Evolutionary conservation across 371 early-diverging fungal genomes (phyloP).

Genomic region (Syncephalastrum sp.): DNA sequence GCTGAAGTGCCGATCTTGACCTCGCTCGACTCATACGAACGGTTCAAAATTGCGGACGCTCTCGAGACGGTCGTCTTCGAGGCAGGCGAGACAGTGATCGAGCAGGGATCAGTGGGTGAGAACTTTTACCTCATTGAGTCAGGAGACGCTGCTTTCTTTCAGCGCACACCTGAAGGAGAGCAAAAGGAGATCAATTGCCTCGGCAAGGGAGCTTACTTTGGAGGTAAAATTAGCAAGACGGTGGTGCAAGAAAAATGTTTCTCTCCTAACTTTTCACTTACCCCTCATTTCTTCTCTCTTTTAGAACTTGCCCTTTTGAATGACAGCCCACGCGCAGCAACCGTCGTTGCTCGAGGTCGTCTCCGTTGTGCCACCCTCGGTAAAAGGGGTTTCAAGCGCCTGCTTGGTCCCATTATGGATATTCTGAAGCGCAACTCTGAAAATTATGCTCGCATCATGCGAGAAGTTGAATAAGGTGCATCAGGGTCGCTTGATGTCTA

Average conservation of each 20-base stretch:
- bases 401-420: constrained; percentile 86
- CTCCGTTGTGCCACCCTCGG: constrained; percentile 86
- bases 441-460: constrained; percentile 54
- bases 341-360: constrained; percentile 76
- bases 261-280: background rate
- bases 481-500: too few species aligned
- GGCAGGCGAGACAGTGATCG: constrained; percentile 76
- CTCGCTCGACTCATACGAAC: constrained; percentile 84
- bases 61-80: constrained; percentile 78
- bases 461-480: background rate
- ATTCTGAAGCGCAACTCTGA: constrained; percentile 80
- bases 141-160: constrained; percentile 78
- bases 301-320: constrained; percentile 84
- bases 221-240: constrained; percentile 54
- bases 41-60: constrained; percentile 92
- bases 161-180: constrained; percentile 58
- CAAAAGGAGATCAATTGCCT: constrained; percentile 60
- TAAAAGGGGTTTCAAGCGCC: constrained; percentile 83
- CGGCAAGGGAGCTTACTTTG: constrained; percentile 89
- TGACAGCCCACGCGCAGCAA: constrained; percentile 84
- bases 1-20: constrained; percentile 83
- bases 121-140: constrained; percentile 86
- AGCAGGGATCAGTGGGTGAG: constrained; percentile 83
- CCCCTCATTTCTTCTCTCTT: constrained; percentile 7
- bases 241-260: background rate